These are phyloP conservation scores for Ophiostoma himal-ulmi DNA, from an alignment of 2,329 filamentous ascomycete species.

Conservation along the genomic window DNA sequence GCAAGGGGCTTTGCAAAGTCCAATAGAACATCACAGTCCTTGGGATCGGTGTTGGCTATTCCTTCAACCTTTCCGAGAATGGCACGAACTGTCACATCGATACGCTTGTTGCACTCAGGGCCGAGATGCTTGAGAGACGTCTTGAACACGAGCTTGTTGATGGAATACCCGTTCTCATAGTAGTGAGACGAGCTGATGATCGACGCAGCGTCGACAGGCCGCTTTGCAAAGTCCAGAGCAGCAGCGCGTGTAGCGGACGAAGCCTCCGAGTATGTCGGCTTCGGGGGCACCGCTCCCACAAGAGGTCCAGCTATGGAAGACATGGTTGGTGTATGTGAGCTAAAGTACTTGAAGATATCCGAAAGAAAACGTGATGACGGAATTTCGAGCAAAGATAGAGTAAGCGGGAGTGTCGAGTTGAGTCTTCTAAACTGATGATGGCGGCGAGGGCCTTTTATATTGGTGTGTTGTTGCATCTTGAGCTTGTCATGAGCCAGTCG, in stretches of 20 bases:
- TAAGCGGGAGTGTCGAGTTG: not conserved
- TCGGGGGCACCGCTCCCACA: not conserved
- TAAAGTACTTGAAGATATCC: not conserved
- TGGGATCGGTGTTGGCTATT: not conserved
- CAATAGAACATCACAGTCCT: not conserved
- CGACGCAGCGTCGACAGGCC: not conserved
- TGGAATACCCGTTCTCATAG: not conserved
- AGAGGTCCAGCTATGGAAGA: not conserved
- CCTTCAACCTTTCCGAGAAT: not conserved
- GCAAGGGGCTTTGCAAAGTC: constrained; percentile 27
- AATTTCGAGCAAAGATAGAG: not conserved
- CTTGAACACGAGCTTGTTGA: not conserved
- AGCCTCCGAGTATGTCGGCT: not conserved
- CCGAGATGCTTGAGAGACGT: not conserved
- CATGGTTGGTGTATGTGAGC: not conserved
- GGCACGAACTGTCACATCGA: not conserved
- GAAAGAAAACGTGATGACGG: not conserved
- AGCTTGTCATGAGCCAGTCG: not conserved
- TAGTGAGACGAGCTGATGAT: not conserved
- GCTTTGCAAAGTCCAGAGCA: not conserved
- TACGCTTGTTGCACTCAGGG: not conserved
- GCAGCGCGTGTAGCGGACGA: not conserved
- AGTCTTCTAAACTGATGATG: not conserved
- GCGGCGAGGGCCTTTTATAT: not conserved
- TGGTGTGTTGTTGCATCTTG: not conserved